Conservation (phyloP, 495 filamentous ascomycete genomes). For the Penicillium tannophilum region DNA sequence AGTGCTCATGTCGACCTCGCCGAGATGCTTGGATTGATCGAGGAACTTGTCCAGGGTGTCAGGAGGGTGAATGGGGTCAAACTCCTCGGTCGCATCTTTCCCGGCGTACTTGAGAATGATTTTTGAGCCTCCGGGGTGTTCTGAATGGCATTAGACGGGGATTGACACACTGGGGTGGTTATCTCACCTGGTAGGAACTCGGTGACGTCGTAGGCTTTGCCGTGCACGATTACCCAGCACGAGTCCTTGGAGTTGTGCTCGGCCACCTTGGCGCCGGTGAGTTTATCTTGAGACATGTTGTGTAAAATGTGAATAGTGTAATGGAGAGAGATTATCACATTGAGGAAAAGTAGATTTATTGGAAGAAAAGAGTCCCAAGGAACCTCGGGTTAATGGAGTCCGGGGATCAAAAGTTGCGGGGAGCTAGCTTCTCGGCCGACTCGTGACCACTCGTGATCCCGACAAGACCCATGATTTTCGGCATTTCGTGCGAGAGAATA, state of each 20-base stretch:
- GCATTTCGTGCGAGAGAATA: neutral
- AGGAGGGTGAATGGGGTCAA: constrained; percentile 92
- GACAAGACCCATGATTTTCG: neutral
- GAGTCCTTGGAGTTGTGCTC: constrained; percentile 83
- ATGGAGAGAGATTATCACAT: neutral
- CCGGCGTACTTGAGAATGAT: constrained; percentile 85
- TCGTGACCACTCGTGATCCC: constrained; percentile 11
- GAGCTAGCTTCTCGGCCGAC: constrained; percentile 31
- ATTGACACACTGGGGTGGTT: neutral
- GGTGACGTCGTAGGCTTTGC: constrained; percentile 88
- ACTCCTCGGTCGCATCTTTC: constrained; percentile 81
- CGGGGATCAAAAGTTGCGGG: constrained; percentile 31
- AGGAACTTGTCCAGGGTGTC: constrained; percentile 78
- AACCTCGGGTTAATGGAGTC: constrained; percentile 38
- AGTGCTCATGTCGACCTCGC: constrained; percentile 85
- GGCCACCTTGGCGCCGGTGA: constrained; percentile 76
- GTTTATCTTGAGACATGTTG: constrained; percentile 43
- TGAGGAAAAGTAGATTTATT: constrained; percentile 8
- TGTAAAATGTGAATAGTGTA: neutral
- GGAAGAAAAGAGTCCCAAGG: constrained; percentile 6
- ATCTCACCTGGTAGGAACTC: constrained; percentile 73
- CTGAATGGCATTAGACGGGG: constrained; percentile 31
- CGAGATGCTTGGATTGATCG: constrained; percentile 84
- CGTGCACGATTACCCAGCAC: constrained; percentile 84
- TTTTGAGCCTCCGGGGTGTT: constrained; percentile 83